Base-by-base conservation (phyloP, 345 rosid genomes). In the Euphorbia pulcherrima region DNA sequence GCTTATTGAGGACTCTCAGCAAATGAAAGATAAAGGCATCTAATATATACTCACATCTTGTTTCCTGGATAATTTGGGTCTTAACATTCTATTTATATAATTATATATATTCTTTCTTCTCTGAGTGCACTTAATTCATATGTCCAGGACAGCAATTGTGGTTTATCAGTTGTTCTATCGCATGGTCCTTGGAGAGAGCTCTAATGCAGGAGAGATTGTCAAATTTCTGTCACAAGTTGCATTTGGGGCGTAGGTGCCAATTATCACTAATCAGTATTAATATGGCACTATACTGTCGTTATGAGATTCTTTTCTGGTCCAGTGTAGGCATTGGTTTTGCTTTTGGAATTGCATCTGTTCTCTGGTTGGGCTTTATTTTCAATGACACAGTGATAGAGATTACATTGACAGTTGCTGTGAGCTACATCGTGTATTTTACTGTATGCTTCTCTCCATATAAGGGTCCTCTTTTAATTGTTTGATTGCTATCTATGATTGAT, bases 331-430 rank as follows among this genome's bases (percentile, higher is more conserved):
- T 94, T 41, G 97, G 97, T 54, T 60, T 91, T 74, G 97, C 96
- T 72, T 89, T 91, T 68, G 97, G 97, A 64, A 79, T 91, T 60
- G 87, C 83, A 30, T 94, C 99, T 68, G 90, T 88, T 79, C 76
- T 94, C 60, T 94, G 99, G 97, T 96, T 91, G 5, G 90, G 90
- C 65, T 89, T 86, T 75, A 88, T 94, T 77, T 94, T 94, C 74
- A 89, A 89, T 65, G 97, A 91, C 81, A 88, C 93, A 4, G 91
- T 94, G 70, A 91, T 91, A 72, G 96, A 91, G 83, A 91, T 94
- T 73, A 51, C 96, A 30, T 75, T 94, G 74, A 91, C 99, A 0
- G 78, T 91, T 47, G 92, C 97, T 53, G 95, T 91, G 85, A 94
- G 99, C 95, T 94, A 94, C 66, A 62, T 91, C 6, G 84, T 95